Evolutionary conservation across 2,329 filamentous ascomycete genomes (phyloP).

Genomic region (Epichloe sylvatica): DNA sequence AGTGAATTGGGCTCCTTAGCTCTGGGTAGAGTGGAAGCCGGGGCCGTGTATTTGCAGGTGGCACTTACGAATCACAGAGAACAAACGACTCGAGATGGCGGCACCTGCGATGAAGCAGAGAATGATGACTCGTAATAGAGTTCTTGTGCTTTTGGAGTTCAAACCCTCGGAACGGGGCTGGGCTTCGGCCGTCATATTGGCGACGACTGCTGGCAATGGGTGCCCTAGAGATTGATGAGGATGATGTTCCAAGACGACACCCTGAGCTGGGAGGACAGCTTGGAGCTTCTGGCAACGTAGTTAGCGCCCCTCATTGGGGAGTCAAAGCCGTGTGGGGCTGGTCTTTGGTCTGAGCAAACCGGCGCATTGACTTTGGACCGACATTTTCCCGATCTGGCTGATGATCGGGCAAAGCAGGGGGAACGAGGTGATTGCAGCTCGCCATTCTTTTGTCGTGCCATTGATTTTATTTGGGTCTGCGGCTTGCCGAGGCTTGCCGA

Average conservation of each 20-base stretch:
- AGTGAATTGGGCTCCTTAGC: background rate
- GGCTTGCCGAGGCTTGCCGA: too few species aligned
- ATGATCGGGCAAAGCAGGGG: too few species aligned
- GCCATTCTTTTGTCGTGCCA: too few species aligned
- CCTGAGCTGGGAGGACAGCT: constrained; percentile 26
- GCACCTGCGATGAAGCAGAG: constrained; percentile 81
- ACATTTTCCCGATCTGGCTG: background rate
- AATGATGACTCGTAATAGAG: constrained; percentile 78
- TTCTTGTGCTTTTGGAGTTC: constrained; percentile 67
- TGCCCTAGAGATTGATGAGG: constrained; percentile 20
- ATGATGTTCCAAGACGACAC: constrained; percentile 17
- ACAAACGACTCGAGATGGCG: constrained; percentile 82
- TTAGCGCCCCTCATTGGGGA: background rate
- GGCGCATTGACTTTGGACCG: background rate
- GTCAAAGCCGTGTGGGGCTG: background rate
- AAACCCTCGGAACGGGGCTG: constrained; percentile 56
- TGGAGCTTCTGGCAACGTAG: constrained; percentile 23
- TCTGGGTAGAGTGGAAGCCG: background rate
- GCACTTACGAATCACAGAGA: constrained; percentile 88
- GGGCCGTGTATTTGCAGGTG: constrained; percentile 1
- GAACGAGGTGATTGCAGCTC: too few species aligned
- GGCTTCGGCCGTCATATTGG: constrained; percentile 31
- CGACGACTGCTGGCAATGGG: constrained; percentile 18
- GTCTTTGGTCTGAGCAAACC: background rate
- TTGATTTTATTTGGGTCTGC: too few species aligned